phyloP scores from a whole-genome alignment of 345 rosid genomes.

The Kernera saxatilis region DNA sequence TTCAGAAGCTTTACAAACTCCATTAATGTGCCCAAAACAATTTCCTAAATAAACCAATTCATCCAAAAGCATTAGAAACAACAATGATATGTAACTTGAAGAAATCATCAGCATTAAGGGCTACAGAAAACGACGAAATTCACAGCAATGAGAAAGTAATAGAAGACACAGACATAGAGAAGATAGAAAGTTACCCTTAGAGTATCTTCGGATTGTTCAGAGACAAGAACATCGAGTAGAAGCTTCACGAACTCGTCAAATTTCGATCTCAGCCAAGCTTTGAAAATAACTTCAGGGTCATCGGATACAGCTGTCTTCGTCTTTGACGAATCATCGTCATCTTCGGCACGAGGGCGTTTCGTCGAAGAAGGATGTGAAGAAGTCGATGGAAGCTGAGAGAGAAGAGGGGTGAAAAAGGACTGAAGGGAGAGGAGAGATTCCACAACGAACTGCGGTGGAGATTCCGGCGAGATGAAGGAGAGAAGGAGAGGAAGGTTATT shows the following conservation, averaged over 20 bases:
- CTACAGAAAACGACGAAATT: neutral
- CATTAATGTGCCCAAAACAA: constrained; percentile 75
- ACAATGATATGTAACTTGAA: neutral
- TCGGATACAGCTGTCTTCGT: constrained; percentile 22
- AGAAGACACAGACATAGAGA: neutral
- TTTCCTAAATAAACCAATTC: constrained; percentile 43
- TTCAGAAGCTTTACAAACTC: constrained; percentile 70
- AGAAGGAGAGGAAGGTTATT: constrained; percentile 81
- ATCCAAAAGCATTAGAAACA: neutral
- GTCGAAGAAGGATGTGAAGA: constrained; percentile 26
- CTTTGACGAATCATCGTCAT: constrained; percentile 18
- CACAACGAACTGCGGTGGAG: constrained; percentile 58
- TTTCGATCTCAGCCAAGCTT: constrained; percentile 78
- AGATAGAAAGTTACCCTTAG: constrained; percentile 40
- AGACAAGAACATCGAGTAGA: constrained; percentile 43
- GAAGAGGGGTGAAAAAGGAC: constrained; percentile 79
- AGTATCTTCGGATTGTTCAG: constrained; percentile 45
- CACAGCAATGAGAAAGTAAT: neutral
- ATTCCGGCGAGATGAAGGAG: constrained; percentile 49
- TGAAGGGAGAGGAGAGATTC: constrained; percentile 91
- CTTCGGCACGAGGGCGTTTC: constrained; percentile 8
- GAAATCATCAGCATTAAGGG: neutral
- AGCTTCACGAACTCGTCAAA: constrained; percentile 61
- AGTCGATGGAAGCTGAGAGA: constrained; percentile 64
- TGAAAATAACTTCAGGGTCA: constrained; percentile 56